A percentile compares a stretch with the other conserved stretches of the same genome.
Evolutionary conservation across 2,329 filamentous ascomycete species (phyloP).

Genomic region (Hypoxylon sp.): DNA sequence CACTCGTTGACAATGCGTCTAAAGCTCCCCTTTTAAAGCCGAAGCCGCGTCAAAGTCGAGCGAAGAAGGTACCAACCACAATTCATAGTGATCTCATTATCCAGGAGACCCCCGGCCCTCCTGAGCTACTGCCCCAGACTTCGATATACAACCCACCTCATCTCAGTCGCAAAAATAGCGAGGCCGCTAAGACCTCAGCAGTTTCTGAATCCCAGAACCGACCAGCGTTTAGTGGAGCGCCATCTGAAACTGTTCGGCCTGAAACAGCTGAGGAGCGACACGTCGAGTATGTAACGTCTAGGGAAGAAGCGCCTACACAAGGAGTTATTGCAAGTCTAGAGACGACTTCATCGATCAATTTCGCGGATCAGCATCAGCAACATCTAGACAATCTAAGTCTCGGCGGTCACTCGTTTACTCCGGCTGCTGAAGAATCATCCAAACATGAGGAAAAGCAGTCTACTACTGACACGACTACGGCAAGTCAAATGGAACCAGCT

Average conservation of each 20-base stretch:
- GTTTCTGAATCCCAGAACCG: slow-evolving; percentile 24
- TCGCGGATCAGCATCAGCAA: slow-evolving; percentile 40
- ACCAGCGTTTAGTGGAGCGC: slow-evolving; percentile 3
- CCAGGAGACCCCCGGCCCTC: slow-evolving; percentile 61
- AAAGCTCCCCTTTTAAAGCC: slow-evolving; percentile 53
- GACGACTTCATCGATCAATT: slow-evolving; percentile 42
- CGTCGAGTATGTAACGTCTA: slow-evolving; percentile 29
- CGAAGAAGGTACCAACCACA: slow-evolving; percentile 52
- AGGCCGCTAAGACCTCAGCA: slow-evolving; percentile 40
- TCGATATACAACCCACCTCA: slow-evolving; percentile 61
- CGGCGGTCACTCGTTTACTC: slow-evolving; percentile 41
- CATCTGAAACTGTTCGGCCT: slow-evolving; percentile 18
- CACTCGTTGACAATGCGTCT: slow-evolving; percentile 56
- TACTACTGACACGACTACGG: slow-evolving; percentile 15
- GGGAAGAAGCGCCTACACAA: slow-evolving; percentile 31
- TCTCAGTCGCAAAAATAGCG: slow-evolving; percentile 33
- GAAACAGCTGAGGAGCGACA: slow-evolving; percentile 32
- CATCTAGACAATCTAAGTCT: slow-evolving; percentile 42
- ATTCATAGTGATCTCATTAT: slow-evolving; percentile 56
- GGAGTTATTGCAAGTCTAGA: slow-evolving; percentile 45
- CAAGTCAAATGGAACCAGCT: slow-evolving; percentile 46
- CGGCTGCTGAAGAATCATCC: slow-evolving; percentile 28
- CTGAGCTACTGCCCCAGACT: slow-evolving; percentile 60
- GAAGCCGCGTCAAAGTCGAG: slow-evolving; percentile 54
- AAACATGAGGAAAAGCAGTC: slow-evolving; percentile 29